These are phyloP conservation scores for Didymella segeticola DNA, from an alignment of 2,329 filamentous ascomycete genomes.

Conservation along the genomic window DNA sequence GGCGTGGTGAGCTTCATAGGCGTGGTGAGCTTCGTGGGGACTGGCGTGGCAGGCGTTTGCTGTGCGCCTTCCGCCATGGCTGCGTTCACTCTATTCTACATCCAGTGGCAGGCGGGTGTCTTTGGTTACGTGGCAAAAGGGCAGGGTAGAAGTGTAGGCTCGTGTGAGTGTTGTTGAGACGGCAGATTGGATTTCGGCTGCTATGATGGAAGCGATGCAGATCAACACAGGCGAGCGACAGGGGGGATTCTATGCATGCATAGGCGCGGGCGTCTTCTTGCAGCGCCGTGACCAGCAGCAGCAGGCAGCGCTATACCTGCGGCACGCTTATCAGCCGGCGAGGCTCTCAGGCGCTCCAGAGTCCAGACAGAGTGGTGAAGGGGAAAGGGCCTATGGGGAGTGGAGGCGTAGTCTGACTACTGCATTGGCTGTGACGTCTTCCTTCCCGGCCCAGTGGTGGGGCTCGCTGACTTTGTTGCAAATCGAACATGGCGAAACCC, in stretches of 20 bases:
- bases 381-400: conserved; percentile 3
- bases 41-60: conserved; percentile 34
- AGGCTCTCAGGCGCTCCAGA: not conserved
- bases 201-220: conserved; percentile 15
- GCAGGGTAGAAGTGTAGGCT: conserved; percentile 1
- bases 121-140: not conserved
- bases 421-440: conserved; percentile 12
- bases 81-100: conserved; percentile 25
- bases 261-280: not conserved
- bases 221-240: conserved; percentile 35
- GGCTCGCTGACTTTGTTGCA: conserved; percentile 10
- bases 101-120: conserved; percentile 12
- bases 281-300: not conserved
- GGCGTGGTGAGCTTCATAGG: conserved; percentile 24
- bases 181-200: conserved; percentile 10
- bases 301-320: conserved; percentile 7
- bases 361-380: conserved; percentile 1
- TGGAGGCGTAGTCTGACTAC: not conserved
- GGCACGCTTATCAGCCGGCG: not conserved
- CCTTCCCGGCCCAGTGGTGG: not conserved
- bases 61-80: conserved; percentile 35
- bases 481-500: not conserved
- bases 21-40: conserved; percentile 23
- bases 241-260: conserved; percentile 30
- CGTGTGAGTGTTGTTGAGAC: conserved; percentile 12